Evolutionary conservation across 106 monocot genomes (phyloP), one percentile per base, ranked within the genome.

Genomic region (Hemerocallis citrina): DNA sequence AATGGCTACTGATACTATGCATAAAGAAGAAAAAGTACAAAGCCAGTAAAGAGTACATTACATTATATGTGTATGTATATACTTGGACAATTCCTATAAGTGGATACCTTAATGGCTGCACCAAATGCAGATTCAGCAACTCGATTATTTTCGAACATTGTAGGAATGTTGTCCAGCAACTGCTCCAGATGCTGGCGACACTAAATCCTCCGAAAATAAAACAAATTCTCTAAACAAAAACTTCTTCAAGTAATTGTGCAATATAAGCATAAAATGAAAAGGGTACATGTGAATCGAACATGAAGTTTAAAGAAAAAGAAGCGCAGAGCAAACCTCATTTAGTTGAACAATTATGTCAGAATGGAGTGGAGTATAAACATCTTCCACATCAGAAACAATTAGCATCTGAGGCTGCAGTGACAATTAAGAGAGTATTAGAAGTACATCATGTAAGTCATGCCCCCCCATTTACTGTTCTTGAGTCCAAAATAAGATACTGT

Each of bases 121-220:
- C 96, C 86, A 79, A 91, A 90, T 43, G 96, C 96, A 79, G 96
- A 98, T 14, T 98, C 96, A 29, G 91, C 59, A 72, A 84, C 79
- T 79, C 52, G 84, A 57, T 87, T 98, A 52, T 50, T 77, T 61
- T 79, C 84, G 77, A 91, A 98, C 87, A 98, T 91, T 41, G 72
- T 79, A 15, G 91, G 96, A 62, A 98, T 98, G 55, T 66, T 91
- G 42, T 98, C 96, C 22, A 98, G 79, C 72, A 98, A 61, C 32
- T 91, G 90, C 67, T 88, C 96, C 69, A 98, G 60, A 63, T 83
- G 84, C 73, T 98, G 71, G 7, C 87, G 91, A 68, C 91, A 91
- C 96, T 98, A 62, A 58, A 84, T 65, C 63, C 72, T 37, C 71
- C 65, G 49, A 46, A 68, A 25, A 37, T 12, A 29, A 22, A 68